phyloP scores from a whole-genome alignment of 768 basidiomycete genomes.

The Rhizopogon vesiculosus region DNA sequence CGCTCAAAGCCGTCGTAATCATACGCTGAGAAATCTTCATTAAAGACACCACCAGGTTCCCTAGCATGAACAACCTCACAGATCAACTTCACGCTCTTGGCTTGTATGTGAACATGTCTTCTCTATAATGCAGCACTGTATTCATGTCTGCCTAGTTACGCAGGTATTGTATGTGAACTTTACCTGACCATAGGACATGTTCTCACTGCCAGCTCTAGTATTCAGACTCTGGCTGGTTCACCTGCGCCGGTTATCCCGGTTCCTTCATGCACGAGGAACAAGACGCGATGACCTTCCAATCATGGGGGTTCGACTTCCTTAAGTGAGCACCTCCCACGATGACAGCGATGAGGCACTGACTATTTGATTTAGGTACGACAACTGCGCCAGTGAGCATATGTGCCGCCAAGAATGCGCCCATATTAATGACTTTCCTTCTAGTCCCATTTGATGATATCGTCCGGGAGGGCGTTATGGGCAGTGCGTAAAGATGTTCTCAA shows the following conservation, averaged over 20 bases:
- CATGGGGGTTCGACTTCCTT: constrained; percentile 61
- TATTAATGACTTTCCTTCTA: constrained; percentile 14
- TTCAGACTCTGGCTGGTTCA: constrained; percentile 66
- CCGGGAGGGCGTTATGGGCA: constrained; percentile 48
- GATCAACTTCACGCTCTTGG: constrained; percentile 49
- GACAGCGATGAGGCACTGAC: background rate
- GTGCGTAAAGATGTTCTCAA: constrained; percentile 26
- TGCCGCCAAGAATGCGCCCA: background rate
- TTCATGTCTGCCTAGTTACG: constrained; percentile 32
- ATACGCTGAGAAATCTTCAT: background rate
- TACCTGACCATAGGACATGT: background rate
- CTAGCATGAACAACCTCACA: constrained; percentile 53
- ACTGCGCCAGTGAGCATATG: constrained; percentile 43
- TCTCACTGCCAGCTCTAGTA: constrained; percentile 33
- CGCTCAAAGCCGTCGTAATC: background rate
- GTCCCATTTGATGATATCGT: constrained; percentile 54
- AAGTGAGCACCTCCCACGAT: constrained; percentile 37
- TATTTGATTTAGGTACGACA: constrained; percentile 43
- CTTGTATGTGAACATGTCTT: constrained; percentile 35
- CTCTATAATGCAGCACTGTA: background rate
- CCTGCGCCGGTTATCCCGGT: constrained; percentile 56
- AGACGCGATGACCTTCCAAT: constrained; percentile 53
- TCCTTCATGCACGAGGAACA: constrained; percentile 58
- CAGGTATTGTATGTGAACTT: constrained; percentile 48
- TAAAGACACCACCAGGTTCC: constrained; percentile 46